These are phyloP conservation scores for Clonostachys byssicola DNA, from an alignment of 2,329 filamentous ascomycete species.

Conservation along the genomic window DNA sequence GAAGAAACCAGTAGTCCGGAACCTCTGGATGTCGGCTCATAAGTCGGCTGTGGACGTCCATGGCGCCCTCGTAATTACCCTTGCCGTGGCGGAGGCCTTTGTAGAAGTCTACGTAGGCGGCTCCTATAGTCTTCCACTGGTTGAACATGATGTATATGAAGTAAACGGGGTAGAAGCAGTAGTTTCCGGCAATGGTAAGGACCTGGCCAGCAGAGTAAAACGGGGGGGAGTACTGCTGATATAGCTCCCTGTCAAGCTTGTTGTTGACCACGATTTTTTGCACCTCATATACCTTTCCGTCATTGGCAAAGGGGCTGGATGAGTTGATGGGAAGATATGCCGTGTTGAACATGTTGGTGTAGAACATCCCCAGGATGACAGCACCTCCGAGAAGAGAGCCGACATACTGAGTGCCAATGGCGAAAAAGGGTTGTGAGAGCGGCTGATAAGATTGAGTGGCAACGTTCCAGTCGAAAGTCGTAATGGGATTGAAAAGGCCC, in stretches of 20 bases:
- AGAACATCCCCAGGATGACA: slow-evolving; percentile 21
- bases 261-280: slow-evolving; percentile 24
- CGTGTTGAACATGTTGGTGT: slow-evolving; percentile 24
- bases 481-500: slow-evolving; percentile 34
- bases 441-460: slow-evolving; percentile 22
- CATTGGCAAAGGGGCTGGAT: slow-evolving; percentile 31
- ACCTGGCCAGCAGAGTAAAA: slow-evolving; percentile 30
- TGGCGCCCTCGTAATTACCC: slow-evolving; percentile 12
- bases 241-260: slow-evolving; percentile 27
- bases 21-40: slow-evolving; percentile 40
- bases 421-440: slow-evolving; percentile 29
- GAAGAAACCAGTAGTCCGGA: slow-evolving; percentile 41
- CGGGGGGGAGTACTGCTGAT: slow-evolving; percentile 33
- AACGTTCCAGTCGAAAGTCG: slow-evolving; percentile 39
- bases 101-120: too few species aligned
- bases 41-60: slow-evolving; percentile 35
- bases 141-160: slow-evolving; percentile 37
- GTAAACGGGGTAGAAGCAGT: slow-evolving; percentile 30
- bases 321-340: slow-evolving; percentile 34
- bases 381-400: slow-evolving; percentile 20
- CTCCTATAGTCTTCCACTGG: slow-evolving; percentile 27
- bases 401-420: slow-evolving; percentile 24
- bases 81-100: too few species aligned
- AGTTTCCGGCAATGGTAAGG: slow-evolving; percentile 33
- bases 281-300: slow-evolving; percentile 29